Percentiles rank a stretch among this genome's conserved stretches.
phyloP scores from a whole-genome alignment of 2,329 filamentous ascomycete genomes.

The Penicillium sp. region DNA sequence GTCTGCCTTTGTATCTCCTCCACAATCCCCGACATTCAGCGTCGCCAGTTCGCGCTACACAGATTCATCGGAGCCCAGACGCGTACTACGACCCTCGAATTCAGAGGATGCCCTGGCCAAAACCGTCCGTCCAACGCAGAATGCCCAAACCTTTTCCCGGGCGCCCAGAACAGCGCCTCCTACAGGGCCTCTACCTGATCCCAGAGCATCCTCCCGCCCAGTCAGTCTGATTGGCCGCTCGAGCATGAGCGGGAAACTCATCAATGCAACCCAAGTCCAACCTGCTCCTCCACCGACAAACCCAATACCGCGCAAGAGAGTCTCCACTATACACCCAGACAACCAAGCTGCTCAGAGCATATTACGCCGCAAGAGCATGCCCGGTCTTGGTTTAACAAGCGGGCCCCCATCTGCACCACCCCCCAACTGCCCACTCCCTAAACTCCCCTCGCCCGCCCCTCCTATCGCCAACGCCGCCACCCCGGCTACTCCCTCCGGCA shows the following conservation, averaged over 20 bases:
- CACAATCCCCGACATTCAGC: slow-evolving; percentile 33
- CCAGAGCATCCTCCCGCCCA: slow-evolving; percentile 19
- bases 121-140: slow-evolving; percentile 14
- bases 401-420: slow-evolving; percentile 34
- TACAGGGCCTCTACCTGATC: slow-evolving; percentile 14
- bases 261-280: slow-evolving; percentile 5
- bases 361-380: slow-evolving; percentile 35
- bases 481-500: neutral
- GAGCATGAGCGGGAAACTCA: slow-evolving; percentile 14
- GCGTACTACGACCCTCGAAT: slow-evolving; percentile 27
- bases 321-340: slow-evolving; percentile 13
- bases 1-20: slow-evolving; percentile 30
- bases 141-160: slow-evolving; percentile 17
- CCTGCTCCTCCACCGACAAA: slow-evolving; percentile 8
- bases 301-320: slow-evolving; percentile 13
- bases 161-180: slow-evolving; percentile 9
- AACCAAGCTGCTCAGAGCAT: slow-evolving; percentile 16
- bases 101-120: slow-evolving; percentile 31
- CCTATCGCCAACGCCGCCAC: slow-evolving; percentile 12
- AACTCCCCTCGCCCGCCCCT: slow-evolving; percentile 30
- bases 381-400: slow-evolving; percentile 30
- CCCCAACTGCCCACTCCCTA: slow-evolving; percentile 35
- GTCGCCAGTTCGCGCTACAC: slow-evolving; percentile 23
- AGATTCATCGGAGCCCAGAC: slow-evolving; percentile 24
- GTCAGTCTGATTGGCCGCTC: slow-evolving; percentile 21